phyloP scores from a whole-genome alignment of 768 basidiomycete genomes.

The Amanita pallidorosea region DNA sequence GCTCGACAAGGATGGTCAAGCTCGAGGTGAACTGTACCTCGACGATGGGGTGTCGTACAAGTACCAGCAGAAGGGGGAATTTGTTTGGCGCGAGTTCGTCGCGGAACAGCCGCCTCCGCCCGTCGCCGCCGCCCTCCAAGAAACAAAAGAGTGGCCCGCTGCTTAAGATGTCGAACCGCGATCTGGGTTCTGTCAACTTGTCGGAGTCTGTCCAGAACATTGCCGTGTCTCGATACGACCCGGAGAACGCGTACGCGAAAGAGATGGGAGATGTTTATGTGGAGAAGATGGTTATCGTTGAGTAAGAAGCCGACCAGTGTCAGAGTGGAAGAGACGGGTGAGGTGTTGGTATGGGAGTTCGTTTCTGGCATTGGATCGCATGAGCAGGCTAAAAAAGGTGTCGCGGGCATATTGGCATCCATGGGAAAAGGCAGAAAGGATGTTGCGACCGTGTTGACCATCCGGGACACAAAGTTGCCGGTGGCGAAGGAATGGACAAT shows the following conservation, averaged over 20 bases:
- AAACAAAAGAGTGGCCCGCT: slow-evolving; percentile 1
- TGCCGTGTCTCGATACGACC: slow-evolving; percentile 37
- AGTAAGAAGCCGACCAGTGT: slow-evolving; percentile 50
- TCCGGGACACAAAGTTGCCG: slow-evolving; percentile 63
- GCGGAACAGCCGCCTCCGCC: slow-evolving; percentile 41
- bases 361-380: slow-evolving; percentile 43
- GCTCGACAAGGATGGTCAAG: slow-evolving; percentile 45
- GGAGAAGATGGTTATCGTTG: slow-evolving; percentile 78
- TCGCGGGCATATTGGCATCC: slow-evolving; percentile 45
- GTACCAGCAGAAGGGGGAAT: slow-evolving; percentile 64
- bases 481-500: slow-evolving; percentile 61
- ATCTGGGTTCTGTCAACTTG: slow-evolving; percentile 37
- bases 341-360: slow-evolving; percentile 60
- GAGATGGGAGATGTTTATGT: slow-evolving; percentile 61
- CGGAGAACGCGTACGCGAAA: slow-evolving; percentile 58
- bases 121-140: too few relatives aligned
- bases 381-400: slow-evolving; percentile 35
- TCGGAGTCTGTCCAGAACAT: slow-evolving; percentile 41
- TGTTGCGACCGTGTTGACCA: slow-evolving; percentile 44
- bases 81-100: slow-evolving; percentile 72
- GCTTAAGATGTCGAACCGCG: slow-evolving; percentile 40
- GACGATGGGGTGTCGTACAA: slow-evolving; percentile 87
- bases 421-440: slow-evolving; percentile 31
- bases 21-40: slow-evolving; percentile 82
- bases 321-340: slow-evolving; percentile 30